phyloP scores from a whole-genome alignment of 139 green algal species.

The Pseudopediastrum boryanum region DNA sequence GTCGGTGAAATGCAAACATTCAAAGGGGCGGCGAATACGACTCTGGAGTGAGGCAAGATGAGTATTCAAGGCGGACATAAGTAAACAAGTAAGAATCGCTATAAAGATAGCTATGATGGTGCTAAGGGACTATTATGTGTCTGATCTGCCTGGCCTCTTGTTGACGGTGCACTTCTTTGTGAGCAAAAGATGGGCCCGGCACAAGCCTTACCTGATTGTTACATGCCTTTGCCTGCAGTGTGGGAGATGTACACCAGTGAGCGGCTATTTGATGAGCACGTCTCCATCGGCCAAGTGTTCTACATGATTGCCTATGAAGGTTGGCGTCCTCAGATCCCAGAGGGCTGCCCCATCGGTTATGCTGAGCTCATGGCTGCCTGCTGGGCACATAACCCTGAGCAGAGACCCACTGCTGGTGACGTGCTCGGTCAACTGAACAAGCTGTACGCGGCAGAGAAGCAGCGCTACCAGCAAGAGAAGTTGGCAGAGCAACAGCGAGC shows the following conservation, averaged over 20 bases:
- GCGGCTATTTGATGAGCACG: conserved; percentile 21
- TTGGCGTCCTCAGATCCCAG: conserved; percentile 37
- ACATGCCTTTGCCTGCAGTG: not conserved
- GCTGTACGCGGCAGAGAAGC: conserved; percentile 28
- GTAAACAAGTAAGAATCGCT: too few species aligned
- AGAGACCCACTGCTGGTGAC: conserved; percentile 14
- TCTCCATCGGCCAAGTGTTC: conserved; percentile 45
- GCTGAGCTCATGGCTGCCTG: conserved; percentile 43
- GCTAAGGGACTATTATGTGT: too few species aligned
- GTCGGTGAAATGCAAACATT: too few species aligned
- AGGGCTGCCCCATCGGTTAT: conserved; percentile 36
- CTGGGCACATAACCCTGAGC: conserved; percentile 39
- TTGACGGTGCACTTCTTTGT: not conserved
- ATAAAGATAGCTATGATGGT: too few species aligned
- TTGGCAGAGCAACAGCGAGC: not conserved
- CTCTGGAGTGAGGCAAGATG: too few species aligned
- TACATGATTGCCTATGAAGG: conserved; percentile 44
- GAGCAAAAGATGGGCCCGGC: not conserved
- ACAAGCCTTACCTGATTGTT: not conserved
- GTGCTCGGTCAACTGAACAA: conserved; percentile 26
- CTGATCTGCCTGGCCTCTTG: not conserved
- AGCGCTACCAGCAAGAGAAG: not conserved
- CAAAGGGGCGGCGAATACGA: too few species aligned
- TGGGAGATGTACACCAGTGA: conserved; percentile 36
- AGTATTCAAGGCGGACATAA: too few species aligned